These are phyloP conservation scores for Tulasnella sp. DNA, from an alignment of 768 basidiomycete species.

Conservation along the genomic window DNA sequence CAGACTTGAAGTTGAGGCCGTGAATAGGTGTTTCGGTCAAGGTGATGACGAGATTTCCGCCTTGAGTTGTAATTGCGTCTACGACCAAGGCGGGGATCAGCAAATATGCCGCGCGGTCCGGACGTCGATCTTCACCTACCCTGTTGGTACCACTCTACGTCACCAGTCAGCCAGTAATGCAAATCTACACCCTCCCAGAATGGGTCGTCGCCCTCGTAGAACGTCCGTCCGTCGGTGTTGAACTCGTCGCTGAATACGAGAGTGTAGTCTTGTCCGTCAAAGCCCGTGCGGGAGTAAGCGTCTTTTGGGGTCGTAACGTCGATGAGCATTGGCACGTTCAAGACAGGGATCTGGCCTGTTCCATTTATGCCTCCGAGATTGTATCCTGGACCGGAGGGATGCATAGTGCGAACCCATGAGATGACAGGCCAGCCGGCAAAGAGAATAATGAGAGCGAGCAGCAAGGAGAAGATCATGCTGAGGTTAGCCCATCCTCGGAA, in stretches of 20 bases:
- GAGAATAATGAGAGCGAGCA: constrained; percentile 60
- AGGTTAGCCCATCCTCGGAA: constrained; percentile 75
- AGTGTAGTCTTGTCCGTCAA: constrained; percentile 68
- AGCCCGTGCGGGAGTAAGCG: constrained; percentile 51
- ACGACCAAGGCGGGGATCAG: constrained; percentile 26
- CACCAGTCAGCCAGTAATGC: constrained; percentile 69
- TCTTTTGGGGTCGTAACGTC: constrained; percentile 65
- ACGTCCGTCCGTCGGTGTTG: constrained; percentile 62
- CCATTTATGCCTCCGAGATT: constrained; percentile 87
- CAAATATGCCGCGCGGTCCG: constrained; percentile 31
- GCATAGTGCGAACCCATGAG: constrained; percentile 32
- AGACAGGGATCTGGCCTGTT: constrained; percentile 76
- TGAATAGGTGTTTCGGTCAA: constrained; percentile 62
- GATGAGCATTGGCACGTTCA: constrained; percentile 61
- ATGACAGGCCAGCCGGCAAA: constrained; percentile 89
- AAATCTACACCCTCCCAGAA: constrained; percentile 83
- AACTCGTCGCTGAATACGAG: constrained; percentile 89
- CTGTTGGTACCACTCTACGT: constrained; percentile 73
- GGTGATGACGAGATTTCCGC: constrained; percentile 76
- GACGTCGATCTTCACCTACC: background rate
- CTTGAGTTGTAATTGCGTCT: constrained; percentile 60
- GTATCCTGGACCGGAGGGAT: constrained; percentile 42
- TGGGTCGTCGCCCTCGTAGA: constrained; percentile 73
- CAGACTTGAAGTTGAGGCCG: constrained; percentile 71
- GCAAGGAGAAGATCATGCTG: constrained; percentile 60